Conservation (phyloP, 2,329 filamentous ascomycete species). For the Colletotrichum sublineola region DNA sequence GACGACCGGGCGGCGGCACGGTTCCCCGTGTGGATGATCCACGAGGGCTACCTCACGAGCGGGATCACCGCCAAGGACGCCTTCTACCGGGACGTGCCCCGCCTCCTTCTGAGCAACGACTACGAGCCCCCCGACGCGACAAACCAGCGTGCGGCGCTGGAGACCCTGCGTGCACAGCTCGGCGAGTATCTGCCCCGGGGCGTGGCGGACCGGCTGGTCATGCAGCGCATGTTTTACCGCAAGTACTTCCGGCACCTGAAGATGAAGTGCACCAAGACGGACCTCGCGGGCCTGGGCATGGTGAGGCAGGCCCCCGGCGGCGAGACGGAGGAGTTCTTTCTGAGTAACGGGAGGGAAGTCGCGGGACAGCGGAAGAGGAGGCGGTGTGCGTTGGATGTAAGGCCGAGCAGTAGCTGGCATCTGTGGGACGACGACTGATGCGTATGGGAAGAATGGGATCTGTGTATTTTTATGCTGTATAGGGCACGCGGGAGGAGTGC, state of each 20-base stretch:
- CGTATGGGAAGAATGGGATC: neutral
- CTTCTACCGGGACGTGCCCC: conserved; percentile 36
- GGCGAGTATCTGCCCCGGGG: conserved; percentile 27
- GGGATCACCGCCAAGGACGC: conserved; percentile 35
- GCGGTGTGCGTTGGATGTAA: conserved; percentile 25
- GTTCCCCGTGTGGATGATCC: conserved; percentile 42
- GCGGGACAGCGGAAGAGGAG: conserved; percentile 29
- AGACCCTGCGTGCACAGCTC: conserved; percentile 27
- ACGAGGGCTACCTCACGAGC: conserved; percentile 39
- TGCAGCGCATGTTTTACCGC: conserved; percentile 42
- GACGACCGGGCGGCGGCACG: conserved; percentile 37
- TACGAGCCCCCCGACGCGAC: conserved; percentile 36
- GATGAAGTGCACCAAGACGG: conserved; percentile 42
- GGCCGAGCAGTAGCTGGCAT: conserved; percentile 38
- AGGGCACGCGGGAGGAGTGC: neutral
- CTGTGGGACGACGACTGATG: conserved; percentile 38
- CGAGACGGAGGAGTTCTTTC: conserved; percentile 39
- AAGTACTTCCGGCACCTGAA: conserved; percentile 40
- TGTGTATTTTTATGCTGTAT: neutral
- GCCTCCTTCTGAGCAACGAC: conserved; percentile 35
- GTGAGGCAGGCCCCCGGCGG: conserved; percentile 32
- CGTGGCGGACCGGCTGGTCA: conserved; percentile 30
- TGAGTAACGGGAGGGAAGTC: conserved; percentile 39
- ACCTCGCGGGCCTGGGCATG: conserved; percentile 39
- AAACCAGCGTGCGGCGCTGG: conserved; percentile 35